These are phyloP conservation scores for Beauveria pseudobassiana DNA, from an alignment of 2,329 filamentous ascomycete species.

Conservation along the genomic window DNA sequence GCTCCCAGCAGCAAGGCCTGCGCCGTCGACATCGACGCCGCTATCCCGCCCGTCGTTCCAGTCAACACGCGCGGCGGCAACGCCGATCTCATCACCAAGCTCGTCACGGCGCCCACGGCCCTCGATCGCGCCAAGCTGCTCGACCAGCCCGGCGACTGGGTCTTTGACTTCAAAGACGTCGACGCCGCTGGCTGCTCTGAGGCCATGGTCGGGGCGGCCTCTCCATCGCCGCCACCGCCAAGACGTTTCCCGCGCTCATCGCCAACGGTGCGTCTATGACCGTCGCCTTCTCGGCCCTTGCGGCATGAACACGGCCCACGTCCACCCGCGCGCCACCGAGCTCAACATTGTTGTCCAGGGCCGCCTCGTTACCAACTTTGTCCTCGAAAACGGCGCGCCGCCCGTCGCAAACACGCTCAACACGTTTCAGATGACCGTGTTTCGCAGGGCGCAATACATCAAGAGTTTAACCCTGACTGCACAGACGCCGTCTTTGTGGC, in stretches of 20 bases:
- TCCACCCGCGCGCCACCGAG: slow-evolving; percentile 40
- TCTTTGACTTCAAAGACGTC: slow-evolving; percentile 34
- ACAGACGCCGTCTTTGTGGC: slow-evolving; percentile 40
- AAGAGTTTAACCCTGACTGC: slow-evolving; percentile 45
- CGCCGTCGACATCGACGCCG: slow-evolving; percentile 14
- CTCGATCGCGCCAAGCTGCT: slow-evolving; percentile 25
- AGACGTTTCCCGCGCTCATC: slow-evolving; percentile 43
- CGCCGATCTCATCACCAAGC: slow-evolving; percentile 21
- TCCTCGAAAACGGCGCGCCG: slow-evolving; percentile 34
- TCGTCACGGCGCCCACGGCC: slow-evolving; percentile 23
- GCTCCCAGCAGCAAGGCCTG: slow-evolving; percentile 4
- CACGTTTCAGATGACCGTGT: slow-evolving; percentile 37
- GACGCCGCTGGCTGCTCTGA: slow-evolving; percentile 13
- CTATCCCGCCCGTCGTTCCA: slow-evolving; percentile 21
- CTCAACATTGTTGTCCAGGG: slow-evolving; percentile 39
- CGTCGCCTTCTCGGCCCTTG: slow-evolving; percentile 40
- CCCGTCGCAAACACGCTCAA: slow-evolving; percentile 31
- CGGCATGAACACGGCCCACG: slow-evolving; percentile 43
- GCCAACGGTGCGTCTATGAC: slow-evolving; percentile 39
- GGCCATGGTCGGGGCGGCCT: slow-evolving; percentile 28
- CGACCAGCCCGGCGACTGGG: slow-evolving; percentile 29
- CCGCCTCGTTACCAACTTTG: slow-evolving; percentile 35
- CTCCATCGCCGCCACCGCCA: slow-evolving; percentile 33
- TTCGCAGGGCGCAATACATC: slow-evolving; percentile 42
- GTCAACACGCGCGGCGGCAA: slow-evolving; percentile 22